Conservation (phyloP, 495 filamentous ascomycete species). For the Astrothelium subdiscretum region DNA sequence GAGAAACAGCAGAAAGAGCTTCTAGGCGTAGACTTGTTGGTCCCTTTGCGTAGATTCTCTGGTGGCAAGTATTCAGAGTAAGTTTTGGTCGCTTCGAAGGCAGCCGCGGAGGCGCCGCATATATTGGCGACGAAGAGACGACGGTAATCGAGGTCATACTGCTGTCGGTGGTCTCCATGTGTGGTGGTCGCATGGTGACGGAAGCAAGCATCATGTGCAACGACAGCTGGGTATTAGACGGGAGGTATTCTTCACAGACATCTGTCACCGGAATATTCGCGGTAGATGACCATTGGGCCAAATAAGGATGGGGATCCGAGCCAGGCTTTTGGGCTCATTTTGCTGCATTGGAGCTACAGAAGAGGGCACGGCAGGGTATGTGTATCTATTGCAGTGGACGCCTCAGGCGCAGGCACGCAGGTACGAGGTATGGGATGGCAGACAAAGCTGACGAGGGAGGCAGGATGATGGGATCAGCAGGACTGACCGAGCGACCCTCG, state of each 20-base stretch:
- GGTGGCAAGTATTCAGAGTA: constrained; percentile 59
- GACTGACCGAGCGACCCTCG: not conserved
- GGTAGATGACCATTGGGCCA: not conserved
- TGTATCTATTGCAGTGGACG: not conserved
- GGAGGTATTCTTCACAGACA: constrained; percentile 1
- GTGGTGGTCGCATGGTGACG: constrained; percentile 18
- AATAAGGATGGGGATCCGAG: not conserved
- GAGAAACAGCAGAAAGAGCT: constrained; percentile 52
- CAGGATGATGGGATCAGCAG: constrained; percentile 2
- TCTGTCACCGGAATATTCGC: not conserved
- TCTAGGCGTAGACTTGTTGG: constrained; percentile 44
- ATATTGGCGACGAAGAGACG: constrained; percentile 23
- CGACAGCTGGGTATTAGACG: not conserved
- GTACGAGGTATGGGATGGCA: no score
- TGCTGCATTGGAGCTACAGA: not conserved
- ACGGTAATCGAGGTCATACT: constrained; percentile 27
- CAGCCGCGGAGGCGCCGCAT: constrained; percentile 25
- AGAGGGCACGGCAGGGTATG: not conserved
- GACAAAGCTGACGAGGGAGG: not conserved
- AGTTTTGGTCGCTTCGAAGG: constrained; percentile 60
- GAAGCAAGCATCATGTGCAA: constrained; percentile 14
- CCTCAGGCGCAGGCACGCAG: constrained; percentile 1
- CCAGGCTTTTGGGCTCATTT: not conserved
- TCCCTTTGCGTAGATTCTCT: constrained; percentile 22
- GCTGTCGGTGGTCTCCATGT: constrained; percentile 13